Conservation (phyloP, 2,329 filamentous ascomycete species). For the Fusarium penzigii region DNA sequence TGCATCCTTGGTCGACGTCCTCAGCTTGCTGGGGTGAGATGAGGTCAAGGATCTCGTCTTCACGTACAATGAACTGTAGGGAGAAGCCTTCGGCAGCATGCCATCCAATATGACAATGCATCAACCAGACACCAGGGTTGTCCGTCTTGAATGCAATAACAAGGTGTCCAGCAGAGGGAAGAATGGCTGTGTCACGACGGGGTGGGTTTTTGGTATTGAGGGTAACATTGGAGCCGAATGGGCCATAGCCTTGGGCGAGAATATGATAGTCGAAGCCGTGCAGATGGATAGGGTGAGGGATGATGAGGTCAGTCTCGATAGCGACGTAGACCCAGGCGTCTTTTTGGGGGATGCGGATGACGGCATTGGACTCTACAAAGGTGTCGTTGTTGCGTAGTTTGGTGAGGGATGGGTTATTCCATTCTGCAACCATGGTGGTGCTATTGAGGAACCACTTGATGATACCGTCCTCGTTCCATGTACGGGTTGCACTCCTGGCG, state of each 20-base stretch:
- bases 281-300: slow-evolving; percentile 39
- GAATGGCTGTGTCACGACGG: slow-evolving; percentile 53
- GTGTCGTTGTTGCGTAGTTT: slow-evolving; percentile 22
- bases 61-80: slow-evolving; percentile 24
- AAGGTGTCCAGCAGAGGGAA: slow-evolving; percentile 46
- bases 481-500: slow-evolving; percentile 30
- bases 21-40: slow-evolving; percentile 15
- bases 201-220: slow-evolving; percentile 44
- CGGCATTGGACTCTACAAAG: slow-evolving; percentile 27
- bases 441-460: slow-evolving; percentile 50
- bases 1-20: slow-evolving; percentile 15
- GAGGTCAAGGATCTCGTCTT: slow-evolving; percentile 19
- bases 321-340: slow-evolving; percentile 34
- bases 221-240: slow-evolving; percentile 21
- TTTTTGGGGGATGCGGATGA: slow-evolving; percentile 31
- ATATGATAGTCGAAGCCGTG: slow-evolving; percentile 39
- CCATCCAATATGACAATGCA: slow-evolving; percentile 50
- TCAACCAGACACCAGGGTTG: slow-evolving; percentile 53
- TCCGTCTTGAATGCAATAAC: slow-evolving; percentile 50
- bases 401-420: slow-evolving; percentile 32
- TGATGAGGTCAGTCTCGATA: slow-evolving; percentile 25
- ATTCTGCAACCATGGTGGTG: slow-evolving; percentile 34
- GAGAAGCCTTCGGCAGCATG: slow-evolving; percentile 27
- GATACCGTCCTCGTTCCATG: slow-evolving; percentile 31
- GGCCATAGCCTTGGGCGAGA: slow-evolving; percentile 28